Evolutionary conservation across 352 stramenopile species (phyloP).

Genomic region (Pythium myriotylum): DNA sequence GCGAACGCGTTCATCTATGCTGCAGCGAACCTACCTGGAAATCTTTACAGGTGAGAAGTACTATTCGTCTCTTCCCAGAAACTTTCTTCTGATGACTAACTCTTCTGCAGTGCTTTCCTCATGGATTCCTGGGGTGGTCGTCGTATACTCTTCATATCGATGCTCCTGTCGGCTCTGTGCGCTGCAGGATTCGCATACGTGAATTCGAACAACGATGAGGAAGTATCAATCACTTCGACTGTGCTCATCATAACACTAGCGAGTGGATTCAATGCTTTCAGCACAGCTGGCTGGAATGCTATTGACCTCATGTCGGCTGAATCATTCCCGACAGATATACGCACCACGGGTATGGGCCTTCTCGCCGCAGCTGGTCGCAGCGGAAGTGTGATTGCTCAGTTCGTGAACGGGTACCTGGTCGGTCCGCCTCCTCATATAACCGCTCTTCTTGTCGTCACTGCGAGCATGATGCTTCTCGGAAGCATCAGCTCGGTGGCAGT

Average conservation of each 20-base stretch:
- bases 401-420: constrained; percentile 88
- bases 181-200: constrained; percentile 79
- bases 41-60: constrained; percentile 66
- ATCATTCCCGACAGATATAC: constrained; percentile 89
- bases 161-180: constrained; percentile 67
- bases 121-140: constrained; percentile 73
- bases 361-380: constrained; percentile 80
- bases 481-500: constrained; percentile 61
- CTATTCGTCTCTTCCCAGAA: not conserved
- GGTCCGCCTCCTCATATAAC: constrained; percentile 74
- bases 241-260: constrained; percentile 77
- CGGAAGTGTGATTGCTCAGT: constrained; percentile 90
- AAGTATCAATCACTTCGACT: constrained; percentile 21
- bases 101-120: constrained; percentile 41
- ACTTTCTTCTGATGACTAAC: not conserved
- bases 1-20: constrained; percentile 93
- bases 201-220: constrained; percentile 28
- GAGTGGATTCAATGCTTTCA: constrained; percentile 92
- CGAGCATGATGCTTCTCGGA: constrained; percentile 81
- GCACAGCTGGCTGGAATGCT: constrained; percentile 90
- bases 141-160: constrained; percentile 70
- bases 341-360: constrained; percentile 90
- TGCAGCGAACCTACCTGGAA: constrained; percentile 89
- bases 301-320: constrained; percentile 91
- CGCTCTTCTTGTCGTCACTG: constrained; percentile 73